Base-by-base conservation (phyloP, 2,329 filamentous ascomycete genomes). In the Chrysoporthe deuterocubensis region DNA sequence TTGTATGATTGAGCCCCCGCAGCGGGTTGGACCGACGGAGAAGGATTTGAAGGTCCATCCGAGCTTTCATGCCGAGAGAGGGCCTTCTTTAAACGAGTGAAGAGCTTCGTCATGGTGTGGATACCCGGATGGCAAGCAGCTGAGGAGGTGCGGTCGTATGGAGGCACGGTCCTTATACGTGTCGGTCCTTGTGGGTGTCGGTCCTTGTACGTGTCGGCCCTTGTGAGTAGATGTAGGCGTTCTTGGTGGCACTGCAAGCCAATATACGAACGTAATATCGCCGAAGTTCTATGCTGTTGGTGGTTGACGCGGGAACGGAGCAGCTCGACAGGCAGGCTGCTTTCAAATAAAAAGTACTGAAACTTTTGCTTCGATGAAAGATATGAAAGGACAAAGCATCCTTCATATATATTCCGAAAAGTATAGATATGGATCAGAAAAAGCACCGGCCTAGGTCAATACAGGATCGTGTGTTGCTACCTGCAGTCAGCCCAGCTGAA, bases 401-500 rank as follows among this genome's bases (percentile, higher is more conserved):
- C 50, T 13, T 32, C 11, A 14, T 52, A 21, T 26, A 52, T 32
- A 32, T 54, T 34, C 16, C 9, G 13, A 32, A 32, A 11, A 54
- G 21, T 50, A 21, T 14, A 34, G 50, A 54, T 13, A 34, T 16
- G 21, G 26, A 16, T 54, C 21, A 26, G 13, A 54, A 34, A 32
- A 13, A 16, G 50, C 21, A 54, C 50, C 18, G 37, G 34, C 18
- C 37, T 40, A n/a, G 18, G 11, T 14, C 16, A 21, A 4, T 37
- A 58, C 14, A 18, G 34, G 34, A 37, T 11, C 16, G 34, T 42
- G 16, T 58, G 56, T 37, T 4, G 34, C 32, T 40, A 16, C 34
- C 40, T 58, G 56, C 32, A 58, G 16, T 21, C 56, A n/a, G 34
- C n/a, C 16, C 56, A 58, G 56, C 56, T 58, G 56, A 40, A 37